These are phyloP conservation scores for Aureobasidium zeae DNA, from an alignment of 2,329 filamentous ascomycete species.

Conservation along the genomic window DNA sequence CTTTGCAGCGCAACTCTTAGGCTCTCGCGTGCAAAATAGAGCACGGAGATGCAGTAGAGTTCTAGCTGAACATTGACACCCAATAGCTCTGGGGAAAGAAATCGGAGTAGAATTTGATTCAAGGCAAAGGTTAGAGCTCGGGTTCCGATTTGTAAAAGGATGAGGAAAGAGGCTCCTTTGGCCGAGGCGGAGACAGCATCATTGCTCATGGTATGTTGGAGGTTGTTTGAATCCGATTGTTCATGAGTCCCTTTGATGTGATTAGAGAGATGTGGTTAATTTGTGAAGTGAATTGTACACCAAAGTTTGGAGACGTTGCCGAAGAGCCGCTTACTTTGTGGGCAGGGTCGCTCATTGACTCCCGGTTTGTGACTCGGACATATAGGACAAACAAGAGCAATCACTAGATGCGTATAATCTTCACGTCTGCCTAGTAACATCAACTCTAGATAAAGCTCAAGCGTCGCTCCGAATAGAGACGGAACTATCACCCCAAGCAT, in stretches of 20 bases:
- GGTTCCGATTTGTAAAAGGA: slow-evolving; percentile 79
- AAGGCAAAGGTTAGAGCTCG: slow-evolving; percentile 80
- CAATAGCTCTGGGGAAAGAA: slow-evolving; percentile 73
- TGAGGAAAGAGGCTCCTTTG: slow-evolving; percentile 73
- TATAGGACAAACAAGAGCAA: neutral
- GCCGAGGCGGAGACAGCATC: slow-evolving; percentile 41
- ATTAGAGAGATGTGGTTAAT: neutral
- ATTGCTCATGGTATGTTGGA: slow-evolving; percentile 20
- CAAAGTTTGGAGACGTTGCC: slow-evolving; percentile 1
- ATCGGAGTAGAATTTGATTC: slow-evolving; percentile 84
- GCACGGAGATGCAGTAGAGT: slow-evolving; percentile 81
- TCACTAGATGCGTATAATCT: neutral
- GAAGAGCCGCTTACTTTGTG: neutral
- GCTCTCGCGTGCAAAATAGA: slow-evolving; percentile 90
- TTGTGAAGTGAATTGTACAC: neutral
- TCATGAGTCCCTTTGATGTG: neutral
- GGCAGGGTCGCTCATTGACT: neutral
- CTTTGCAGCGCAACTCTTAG: slow-evolving; percentile 85
- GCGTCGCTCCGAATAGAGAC: too few relatives aligned
- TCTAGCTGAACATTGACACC: slow-evolving; percentile 86
- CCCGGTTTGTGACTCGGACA: neutral
- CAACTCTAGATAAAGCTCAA: too few relatives aligned
- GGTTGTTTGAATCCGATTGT: neutral
- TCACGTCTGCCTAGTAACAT: too few relatives aligned
- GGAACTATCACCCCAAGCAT: too few relatives aligned